These are phyloP conservation scores for Thecaphora frezii DNA, from an alignment of 1,284 basidiomycete species.

Conservation along the genomic window DNA sequence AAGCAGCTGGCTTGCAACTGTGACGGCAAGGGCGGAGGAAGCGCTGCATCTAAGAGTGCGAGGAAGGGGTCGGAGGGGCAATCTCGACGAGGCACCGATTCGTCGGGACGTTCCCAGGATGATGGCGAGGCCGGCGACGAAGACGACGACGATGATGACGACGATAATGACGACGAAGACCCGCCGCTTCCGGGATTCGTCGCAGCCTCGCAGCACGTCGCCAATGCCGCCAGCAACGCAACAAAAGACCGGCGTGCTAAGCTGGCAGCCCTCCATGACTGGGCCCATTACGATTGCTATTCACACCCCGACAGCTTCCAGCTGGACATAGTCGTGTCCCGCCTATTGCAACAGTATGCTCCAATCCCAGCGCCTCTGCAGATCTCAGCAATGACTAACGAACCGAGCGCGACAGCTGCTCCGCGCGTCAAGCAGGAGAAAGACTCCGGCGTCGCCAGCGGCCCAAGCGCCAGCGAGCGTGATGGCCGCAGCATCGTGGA, in stretches of 20 bases:
- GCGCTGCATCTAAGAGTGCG: not conserved
- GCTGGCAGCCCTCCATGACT: slow-evolving; percentile 79
- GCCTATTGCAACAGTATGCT: not conserved
- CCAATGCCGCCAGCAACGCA: slow-evolving; percentile 9
- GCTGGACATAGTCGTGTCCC: slow-evolving; percentile 24
- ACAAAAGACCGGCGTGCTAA: slow-evolving; percentile 69
- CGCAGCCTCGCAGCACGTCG: slow-evolving; percentile 40
- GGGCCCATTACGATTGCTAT: slow-evolving; percentile 74
- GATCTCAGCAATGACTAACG: not conserved
- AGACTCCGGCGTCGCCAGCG: too few relatives aligned
- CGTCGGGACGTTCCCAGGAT: not conserved
- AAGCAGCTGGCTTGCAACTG: slow-evolving; percentile 62
- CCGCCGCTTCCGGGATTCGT: slow-evolving; percentile 26
- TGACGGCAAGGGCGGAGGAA: slow-evolving; percentile 36
- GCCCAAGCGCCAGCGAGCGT: too few relatives aligned
- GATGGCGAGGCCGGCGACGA: not conserved
- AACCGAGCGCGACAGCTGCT: not conserved
- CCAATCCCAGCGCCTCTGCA: not conserved
- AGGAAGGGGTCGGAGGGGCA: not conserved
- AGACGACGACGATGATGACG: slow-evolving; percentile 15
- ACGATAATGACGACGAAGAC: not conserved
- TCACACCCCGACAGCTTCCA: slow-evolving; percentile 18
- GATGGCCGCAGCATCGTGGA: not conserved
- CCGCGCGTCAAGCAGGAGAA: not conserved
- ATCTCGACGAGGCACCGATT: slow-evolving; percentile 3